Percentiles rank a stretch among this genome's conserved stretches.
Evolutionary conservation across 2,329 filamentous ascomycete genomes (phyloP).

Genomic region (Aspergillus sp.): DNA sequence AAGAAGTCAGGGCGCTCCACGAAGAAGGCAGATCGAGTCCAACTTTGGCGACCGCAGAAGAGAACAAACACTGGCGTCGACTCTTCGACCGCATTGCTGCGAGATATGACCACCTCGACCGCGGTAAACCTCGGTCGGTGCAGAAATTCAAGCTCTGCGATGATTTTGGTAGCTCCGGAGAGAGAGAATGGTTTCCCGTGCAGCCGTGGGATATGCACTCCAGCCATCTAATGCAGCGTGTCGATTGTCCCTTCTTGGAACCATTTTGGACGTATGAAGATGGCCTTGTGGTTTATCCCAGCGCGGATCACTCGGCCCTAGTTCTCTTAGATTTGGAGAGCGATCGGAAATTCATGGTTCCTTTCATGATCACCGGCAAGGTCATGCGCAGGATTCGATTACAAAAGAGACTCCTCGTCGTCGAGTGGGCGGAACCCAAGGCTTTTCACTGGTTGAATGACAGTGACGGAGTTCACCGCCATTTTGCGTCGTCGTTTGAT

Average conservation of each 20-base stretch:
- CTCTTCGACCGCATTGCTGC: constrained; percentile 53
- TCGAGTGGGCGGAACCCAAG: constrained; percentile 62
- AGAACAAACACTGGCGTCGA: constrained; percentile 16
- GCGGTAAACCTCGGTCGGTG: constrained; percentile 48
- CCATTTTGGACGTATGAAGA: constrained; percentile 59
- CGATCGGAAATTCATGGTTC: constrained; percentile 45
- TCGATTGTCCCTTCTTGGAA: constrained; percentile 38
- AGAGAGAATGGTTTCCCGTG: constrained; percentile 41
- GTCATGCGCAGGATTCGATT: constrained; percentile 57
- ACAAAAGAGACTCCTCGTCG: constrained; percentile 54
- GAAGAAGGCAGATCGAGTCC: not conserved
- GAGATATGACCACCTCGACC: constrained; percentile 55
- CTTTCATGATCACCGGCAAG: constrained; percentile 52
- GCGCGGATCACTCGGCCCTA: constrained; percentile 32
- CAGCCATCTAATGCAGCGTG: constrained; percentile 31
- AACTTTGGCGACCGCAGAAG: not conserved
- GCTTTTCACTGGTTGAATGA: constrained; percentile 55
- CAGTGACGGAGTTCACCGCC: constrained; percentile 53
- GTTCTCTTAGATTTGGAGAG: constrained; percentile 54
- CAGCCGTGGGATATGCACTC: constrained; percentile 44
- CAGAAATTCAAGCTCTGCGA: constrained; percentile 47
- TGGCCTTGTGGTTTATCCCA: constrained; percentile 57
- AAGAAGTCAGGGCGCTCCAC: constrained; percentile 50
- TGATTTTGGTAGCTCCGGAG: constrained; percentile 34
- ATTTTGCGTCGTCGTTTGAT: constrained; percentile 62